Base-by-base conservation (phyloP, 768 basidiomycete genomes). In the Lanmaoa rubissima region DNA sequence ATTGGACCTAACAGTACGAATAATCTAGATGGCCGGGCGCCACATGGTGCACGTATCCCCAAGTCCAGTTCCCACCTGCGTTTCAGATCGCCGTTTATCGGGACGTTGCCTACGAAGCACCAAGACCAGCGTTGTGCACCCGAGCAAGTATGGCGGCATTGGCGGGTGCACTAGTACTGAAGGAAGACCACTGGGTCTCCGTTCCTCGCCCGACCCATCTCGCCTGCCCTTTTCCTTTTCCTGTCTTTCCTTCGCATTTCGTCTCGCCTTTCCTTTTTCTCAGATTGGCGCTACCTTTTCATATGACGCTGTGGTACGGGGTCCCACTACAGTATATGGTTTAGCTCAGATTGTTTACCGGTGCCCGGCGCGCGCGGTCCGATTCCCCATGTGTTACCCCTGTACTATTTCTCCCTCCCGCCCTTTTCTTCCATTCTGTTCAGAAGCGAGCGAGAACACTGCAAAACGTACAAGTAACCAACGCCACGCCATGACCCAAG, bases 41-140 rank as follows among this genome's bases (percentile, higher is more conserved):
- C 54, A 36, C 31, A 54, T 35, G 53, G 7, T 44, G 13, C 43
- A 26, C 16, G 24, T 28, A 12, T 36, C 5, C 28, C n/a, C 44
- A 36, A 24, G 17, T 5, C 10, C 42, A 45, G 21, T 2, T 24
- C 45, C 38, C 24, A 28, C 26, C 3, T 36, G 49, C 39, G 59
- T 61, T 61, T 61, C 60, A 51, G 53, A 48, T 57, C 56, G 39
- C 53, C 38, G 48, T 51, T 54, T 51, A 19, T 19, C 47, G 53
- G 28, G 36, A 51, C 12, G 28, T 34, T 41, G 19, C 11, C 26
- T 9, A 28, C 17, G 48, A n/a, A 24, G 35, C 35, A 38, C 28
- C 28, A 26, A 35, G 35, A 6, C 38, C 28, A 28, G 13, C 12
- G 28, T 34, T 38, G 11, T 2, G 28, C 35, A 31, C 7, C 28